These are phyloP conservation scores for Pseudogymnoascus verrucosus DNA, from an alignment of 2,329 filamentous ascomycete genomes.

Conservation along the genomic window DNA sequence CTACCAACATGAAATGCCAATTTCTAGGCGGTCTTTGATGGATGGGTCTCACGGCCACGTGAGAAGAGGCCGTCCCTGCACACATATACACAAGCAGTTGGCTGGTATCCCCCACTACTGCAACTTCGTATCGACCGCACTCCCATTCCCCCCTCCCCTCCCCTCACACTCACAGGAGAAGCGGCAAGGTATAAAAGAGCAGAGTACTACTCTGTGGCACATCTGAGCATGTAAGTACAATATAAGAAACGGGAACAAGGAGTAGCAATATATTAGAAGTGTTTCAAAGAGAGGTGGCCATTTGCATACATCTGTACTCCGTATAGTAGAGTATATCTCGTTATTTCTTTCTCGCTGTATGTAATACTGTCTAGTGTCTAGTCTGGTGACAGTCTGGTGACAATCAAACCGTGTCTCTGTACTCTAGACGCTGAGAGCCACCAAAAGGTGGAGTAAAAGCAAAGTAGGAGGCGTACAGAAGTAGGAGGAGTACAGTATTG, in stretches of 20 bases:
- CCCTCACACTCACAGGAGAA: not conserved
- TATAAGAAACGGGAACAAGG: not conserved
- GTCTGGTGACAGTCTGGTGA: not conserved
- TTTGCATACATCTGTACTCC: not conserved
- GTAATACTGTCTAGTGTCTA: conserved; percentile 1
- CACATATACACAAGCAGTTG: not conserved
- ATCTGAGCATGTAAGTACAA: not conserved
- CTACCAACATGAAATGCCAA: not conserved
- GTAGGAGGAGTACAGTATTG: not conserved
- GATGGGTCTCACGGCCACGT: not conserved
- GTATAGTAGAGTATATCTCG: not conserved
- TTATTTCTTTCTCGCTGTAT: not conserved
- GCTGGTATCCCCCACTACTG: not conserved
- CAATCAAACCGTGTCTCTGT: conserved; percentile 4
- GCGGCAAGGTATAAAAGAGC: not conserved
- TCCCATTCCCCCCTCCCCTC: not conserved
- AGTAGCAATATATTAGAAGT: not conserved
- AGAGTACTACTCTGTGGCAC: not conserved
- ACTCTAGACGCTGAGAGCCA: not conserved
- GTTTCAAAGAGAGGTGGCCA: not conserved
- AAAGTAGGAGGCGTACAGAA: no score
- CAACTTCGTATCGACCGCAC: not conserved
- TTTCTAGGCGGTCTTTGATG: not conserved
- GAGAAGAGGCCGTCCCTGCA: not conserved
- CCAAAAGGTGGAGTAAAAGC: not conserved